Conservation (phyloP, 2,329 filamentous ascomycete genomes). For the Sarocladium kiliense region DNA sequence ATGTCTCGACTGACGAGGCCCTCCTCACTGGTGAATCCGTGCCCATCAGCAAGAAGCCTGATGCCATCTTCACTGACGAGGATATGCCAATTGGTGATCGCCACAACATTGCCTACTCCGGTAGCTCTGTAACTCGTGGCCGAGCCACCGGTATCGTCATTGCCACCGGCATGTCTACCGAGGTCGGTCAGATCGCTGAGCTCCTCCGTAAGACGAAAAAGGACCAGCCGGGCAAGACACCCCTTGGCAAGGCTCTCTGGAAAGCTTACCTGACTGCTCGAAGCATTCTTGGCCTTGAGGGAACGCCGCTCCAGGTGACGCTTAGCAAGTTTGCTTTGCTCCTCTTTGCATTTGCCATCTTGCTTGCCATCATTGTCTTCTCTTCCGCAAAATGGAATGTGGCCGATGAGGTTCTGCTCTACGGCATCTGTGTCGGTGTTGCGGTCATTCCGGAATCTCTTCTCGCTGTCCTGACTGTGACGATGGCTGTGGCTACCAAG, state of each 20-base stretch:
- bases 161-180: conserved; percentile 67
- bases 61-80: conserved; percentile 44
- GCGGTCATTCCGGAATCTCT: conserved; percentile 63
- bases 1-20: conserved; percentile 71
- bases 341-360: conserved; percentile 66
- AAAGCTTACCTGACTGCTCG: conserved; percentile 38
- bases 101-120: conserved; percentile 66
- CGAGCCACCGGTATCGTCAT: conserved; percentile 65
- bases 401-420: conserved; percentile 53
- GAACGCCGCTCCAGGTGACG: conserved; percentile 80
- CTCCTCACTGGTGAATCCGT: conserved; percentile 70
- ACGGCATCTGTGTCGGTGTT: conserved; percentile 56
- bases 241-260: conserved; percentile 39
- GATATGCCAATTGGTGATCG: conserved; percentile 63
- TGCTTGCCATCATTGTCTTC: conserved; percentile 59
- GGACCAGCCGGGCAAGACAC: conserved; percentile 32
- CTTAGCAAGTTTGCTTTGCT: conserved; percentile 80
- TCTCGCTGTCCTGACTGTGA: conserved; percentile 66
- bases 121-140: conserved; percentile 66
- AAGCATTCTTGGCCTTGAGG: conserved; percentile 60
- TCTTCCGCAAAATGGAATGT: conserved; percentile 50
- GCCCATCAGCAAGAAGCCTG: conserved; percentile 61
- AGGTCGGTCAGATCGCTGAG: conserved; percentile 71
- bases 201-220: conserved; percentile 55
- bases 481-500: conserved; percentile 62